Conservation (phyloP, 2,329 filamentous ascomycete species). For the Trichoderma semiorbis region DNA sequence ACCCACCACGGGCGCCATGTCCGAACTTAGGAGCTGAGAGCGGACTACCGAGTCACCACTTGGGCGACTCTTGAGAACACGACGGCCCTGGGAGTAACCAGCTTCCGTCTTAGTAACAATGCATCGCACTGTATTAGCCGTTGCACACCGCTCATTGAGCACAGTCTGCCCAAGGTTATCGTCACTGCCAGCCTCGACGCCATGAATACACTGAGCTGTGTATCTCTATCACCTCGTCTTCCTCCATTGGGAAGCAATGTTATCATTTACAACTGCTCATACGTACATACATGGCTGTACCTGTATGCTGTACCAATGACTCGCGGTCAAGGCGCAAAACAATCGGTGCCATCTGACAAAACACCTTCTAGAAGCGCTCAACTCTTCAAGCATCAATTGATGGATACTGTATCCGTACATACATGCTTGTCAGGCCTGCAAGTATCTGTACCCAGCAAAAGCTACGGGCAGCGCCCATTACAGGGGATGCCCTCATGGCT, state of each 20-base stretch:
- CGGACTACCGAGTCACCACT: not conserved
- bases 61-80: not conserved
- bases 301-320: not conserved
- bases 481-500: not conserved
- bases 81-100: not conserved
- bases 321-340: not conserved
- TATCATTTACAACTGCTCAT: too few relatives aligned
- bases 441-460: not conserved
- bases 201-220: not conserved
- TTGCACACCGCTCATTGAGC: conserved; percentile 13
- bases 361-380: conserved; percentile 7
- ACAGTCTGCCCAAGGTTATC: conserved; percentile 20
- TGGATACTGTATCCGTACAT: not conserved
- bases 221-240: not conserved
- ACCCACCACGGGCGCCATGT: conserved; percentile 13
- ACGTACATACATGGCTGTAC: not conserved
- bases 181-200: conserved; percentile 25
- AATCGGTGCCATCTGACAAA: not conserved
- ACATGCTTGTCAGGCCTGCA: not conserved
- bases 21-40: conserved; percentile 15
- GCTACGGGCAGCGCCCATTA: not conserved
- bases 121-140: conserved; percentile 28
- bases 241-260: not conserved
- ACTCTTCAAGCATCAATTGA: not conserved
- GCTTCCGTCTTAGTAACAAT: not conserved